Base-by-base conservation (phyloP, 768 basidiomycete genomes). In the Boletus pseudopeckii region DNA sequence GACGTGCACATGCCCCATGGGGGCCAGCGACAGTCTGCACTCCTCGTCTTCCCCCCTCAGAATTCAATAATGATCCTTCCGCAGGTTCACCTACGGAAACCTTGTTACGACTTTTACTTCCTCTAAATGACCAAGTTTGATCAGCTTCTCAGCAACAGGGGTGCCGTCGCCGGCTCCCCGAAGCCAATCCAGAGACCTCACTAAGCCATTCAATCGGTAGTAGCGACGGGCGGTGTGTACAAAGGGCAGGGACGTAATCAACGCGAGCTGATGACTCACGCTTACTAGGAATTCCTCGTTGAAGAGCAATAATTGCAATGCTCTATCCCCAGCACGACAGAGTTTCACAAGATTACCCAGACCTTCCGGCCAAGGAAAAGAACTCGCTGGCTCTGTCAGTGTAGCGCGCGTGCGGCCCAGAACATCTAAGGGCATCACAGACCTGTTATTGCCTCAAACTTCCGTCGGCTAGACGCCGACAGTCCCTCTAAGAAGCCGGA, bases 261-360 rank as follows among this genome's bases (percentile, higher is more conserved):
- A 86, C 82, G 83, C 80, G 78, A 86, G 86, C 84, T 88, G 84
- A 86, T 87, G 84, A 88, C 84, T 85, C 81, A 79, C 81, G 81
- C 80, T 85, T 88, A 87, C 86, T 86, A 86, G 84, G 84, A 80
- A 88, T 87, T 87, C 86, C 85, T 86, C 81, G 83, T 87, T 88
- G 84, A 88, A 86, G 86, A 87, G 84, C 85, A 83, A 88, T 86
- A 88, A 86, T 87, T 86, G 83, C 85, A 88, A 86, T 86, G 83
- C 84, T 86, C 86, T 85, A 86, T 86, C 84, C 85, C 39, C 26
- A 26, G 26, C 26, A 26, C 26, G 26, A 26, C 26, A 26, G 26
- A 26, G 26, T 26, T 26, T 26, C 81, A 84, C 81, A 83, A 83
- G 82, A 83, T 84, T 84, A 82, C 82, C 82, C 80, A 76, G 77